A percentile compares a stretch with the other conserved stretches of the same genome.
These are phyloP conservation scores for Pholiota molesta DNA, from an alignment of 768 basidiomycete genomes.

Conservation along the genomic window DNA sequence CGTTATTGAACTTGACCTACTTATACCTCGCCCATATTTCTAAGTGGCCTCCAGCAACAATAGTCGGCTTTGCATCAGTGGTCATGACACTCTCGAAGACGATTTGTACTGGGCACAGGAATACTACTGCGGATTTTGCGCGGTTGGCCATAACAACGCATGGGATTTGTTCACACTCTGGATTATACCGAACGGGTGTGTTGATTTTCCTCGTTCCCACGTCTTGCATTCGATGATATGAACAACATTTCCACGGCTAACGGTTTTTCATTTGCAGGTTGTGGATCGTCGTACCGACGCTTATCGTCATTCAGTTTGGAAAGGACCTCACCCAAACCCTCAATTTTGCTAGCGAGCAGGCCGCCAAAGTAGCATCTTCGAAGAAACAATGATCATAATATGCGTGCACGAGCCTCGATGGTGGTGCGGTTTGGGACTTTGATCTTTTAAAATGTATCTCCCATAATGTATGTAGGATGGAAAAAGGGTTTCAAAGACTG, in stretches of 20 bases:
- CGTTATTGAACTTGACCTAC: constrained; percentile 71
- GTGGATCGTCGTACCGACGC: constrained; percentile 76
- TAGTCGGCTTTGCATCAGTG: constrained; percentile 74
- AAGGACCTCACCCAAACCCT: constrained; percentile 60
- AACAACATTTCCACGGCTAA: neutral
- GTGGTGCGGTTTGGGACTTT: neutral
- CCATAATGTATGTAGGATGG: neutral
- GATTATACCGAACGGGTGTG: constrained; percentile 82
- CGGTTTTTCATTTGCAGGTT: constrained; percentile 41
- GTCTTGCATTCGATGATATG: neutral
- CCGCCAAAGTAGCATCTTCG: constrained; percentile 14
- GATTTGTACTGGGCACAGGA: constrained; percentile 82
- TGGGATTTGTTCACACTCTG: constrained; percentile 58
- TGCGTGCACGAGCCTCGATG: neutral
- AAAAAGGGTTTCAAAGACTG: no score
- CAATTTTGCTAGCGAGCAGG: constrained; percentile 15
- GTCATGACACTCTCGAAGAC: constrained; percentile 89
- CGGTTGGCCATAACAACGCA: constrained; percentile 72
- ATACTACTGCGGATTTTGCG: constrained; percentile 74
- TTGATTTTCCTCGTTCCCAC: constrained; percentile 1
- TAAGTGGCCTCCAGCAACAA: constrained; percentile 63
- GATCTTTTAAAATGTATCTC: neutral
- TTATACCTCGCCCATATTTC: constrained; percentile 73
- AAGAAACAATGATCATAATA: constrained; percentile 9
- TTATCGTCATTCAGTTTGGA: constrained; percentile 63